phyloP scores from a whole-genome alignment of 768 basidiomycete genomes.

The Lactarius vividus region DNA sequence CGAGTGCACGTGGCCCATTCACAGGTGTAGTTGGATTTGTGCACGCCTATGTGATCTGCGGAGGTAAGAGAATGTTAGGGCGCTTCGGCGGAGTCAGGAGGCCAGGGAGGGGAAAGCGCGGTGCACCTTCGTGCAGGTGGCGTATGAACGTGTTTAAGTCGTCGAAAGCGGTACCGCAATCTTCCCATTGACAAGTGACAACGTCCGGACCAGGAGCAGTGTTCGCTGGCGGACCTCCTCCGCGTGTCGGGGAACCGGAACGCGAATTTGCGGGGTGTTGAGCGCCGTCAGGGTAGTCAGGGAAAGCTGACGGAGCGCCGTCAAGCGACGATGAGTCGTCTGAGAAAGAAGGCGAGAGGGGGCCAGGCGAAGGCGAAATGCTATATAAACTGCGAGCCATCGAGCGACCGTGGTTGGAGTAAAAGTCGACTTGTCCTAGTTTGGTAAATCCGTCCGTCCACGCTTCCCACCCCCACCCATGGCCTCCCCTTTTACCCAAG shows the following conservation, averaged over 20 bases:
- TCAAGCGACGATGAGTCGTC: constrained; percentile 29
- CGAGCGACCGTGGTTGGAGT: background rate
- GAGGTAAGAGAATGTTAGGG: constrained; percentile 25
- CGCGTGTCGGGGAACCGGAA: constrained; percentile 39
- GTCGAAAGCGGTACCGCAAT: constrained; percentile 70
- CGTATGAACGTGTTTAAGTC: constrained; percentile 73
- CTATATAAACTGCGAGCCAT: constrained; percentile 39
- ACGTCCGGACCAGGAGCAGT: constrained; percentile 43
- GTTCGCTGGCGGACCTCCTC: constrained; percentile 28
- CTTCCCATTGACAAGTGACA: constrained; percentile 81
- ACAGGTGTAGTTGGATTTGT: constrained; percentile 84
- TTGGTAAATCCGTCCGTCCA: background rate
- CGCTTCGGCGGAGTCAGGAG: constrained; percentile 13
- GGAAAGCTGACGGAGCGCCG: constrained; percentile 18
- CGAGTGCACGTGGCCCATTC: constrained; percentile 85
- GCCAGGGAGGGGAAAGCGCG: background rate
- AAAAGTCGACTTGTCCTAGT: background rate
- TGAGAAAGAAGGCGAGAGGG: constrained; percentile 42
- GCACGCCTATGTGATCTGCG: constrained; percentile 75
- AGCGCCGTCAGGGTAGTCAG: constrained; percentile 29
- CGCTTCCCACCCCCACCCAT: no score
- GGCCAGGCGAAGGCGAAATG: constrained; percentile 40
- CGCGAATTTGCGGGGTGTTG: constrained; percentile 35
- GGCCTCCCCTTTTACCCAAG: constrained; percentile 11
- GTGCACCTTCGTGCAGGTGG: constrained; percentile 79